Evolutionary conservation across 2,329 filamentous ascomycete species (phyloP).

Genomic region (Colletotrichum sp.): DNA sequence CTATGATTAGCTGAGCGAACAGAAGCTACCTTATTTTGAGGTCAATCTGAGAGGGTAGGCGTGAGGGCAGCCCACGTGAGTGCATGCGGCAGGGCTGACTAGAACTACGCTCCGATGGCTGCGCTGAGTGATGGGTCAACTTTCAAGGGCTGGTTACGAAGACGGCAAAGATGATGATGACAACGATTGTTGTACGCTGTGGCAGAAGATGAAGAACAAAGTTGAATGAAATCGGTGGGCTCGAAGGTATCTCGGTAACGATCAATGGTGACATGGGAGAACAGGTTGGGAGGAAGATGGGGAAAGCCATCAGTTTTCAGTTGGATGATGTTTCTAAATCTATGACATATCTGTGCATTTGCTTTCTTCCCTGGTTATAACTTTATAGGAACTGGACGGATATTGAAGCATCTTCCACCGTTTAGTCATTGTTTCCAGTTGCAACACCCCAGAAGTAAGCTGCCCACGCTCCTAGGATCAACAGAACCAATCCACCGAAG

Average conservation of each 20-base stretch:
- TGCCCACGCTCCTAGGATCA: constrained; percentile 57
- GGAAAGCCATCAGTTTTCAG: no score
- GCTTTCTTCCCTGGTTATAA: not conserved
- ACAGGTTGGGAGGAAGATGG: no score
- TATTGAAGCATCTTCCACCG: not conserved
- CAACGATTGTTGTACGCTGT: not conserved
- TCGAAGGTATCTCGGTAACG: not conserved
- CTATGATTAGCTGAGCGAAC: not conserved
- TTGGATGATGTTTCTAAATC: not conserved
- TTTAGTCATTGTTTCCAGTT: constrained; percentile 50
- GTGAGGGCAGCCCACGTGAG: no score
- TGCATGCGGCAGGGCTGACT: not conserved
- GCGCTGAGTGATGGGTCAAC: not conserved
- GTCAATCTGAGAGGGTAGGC: not conserved
- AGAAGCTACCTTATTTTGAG: not conserved
- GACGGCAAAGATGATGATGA: not conserved
- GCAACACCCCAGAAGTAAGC: constrained; percentile 67
- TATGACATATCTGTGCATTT: not conserved
- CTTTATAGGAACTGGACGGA: not conserved
- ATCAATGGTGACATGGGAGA: not conserved
- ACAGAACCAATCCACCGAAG: constrained; percentile 46
- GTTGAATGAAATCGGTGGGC: not conserved
- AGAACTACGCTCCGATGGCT: not conserved
- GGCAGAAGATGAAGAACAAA: not conserved
- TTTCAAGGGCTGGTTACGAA: not conserved